Evolutionary conservation across 2,329 filamentous ascomycete species (phyloP).

Genomic region (Trichoderma citrinoviride): DNA sequence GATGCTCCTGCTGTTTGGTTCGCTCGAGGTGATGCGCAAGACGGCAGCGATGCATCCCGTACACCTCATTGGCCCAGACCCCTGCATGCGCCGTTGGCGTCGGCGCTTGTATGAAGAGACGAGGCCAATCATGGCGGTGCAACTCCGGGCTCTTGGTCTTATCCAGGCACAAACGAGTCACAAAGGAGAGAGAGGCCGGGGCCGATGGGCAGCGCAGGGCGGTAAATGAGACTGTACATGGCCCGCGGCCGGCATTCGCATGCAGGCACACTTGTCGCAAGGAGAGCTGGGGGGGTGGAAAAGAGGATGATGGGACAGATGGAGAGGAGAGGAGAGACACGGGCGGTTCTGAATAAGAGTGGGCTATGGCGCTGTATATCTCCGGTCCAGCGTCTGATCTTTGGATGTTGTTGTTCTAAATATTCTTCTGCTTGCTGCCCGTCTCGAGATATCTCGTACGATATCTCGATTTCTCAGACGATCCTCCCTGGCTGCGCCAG

Average conservation of each 20-base stretch:
- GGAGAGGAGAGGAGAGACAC: not conserved
- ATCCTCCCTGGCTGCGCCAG: not conserved
- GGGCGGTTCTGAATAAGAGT: not conserved
- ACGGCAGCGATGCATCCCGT: not conserved
- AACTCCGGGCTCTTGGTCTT: not conserved
- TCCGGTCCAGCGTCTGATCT: not conserved
- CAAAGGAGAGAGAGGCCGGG: constrained; percentile 7
- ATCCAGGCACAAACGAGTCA: constrained; percentile 11
- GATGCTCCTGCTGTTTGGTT: constrained; percentile 13
- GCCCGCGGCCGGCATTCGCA: not conserved
- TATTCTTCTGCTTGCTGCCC: constrained; percentile 5
- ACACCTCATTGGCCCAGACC: constrained; percentile 19
- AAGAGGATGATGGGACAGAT: not conserved
- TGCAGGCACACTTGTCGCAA: constrained; percentile 19
- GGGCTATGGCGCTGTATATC: constrained; percentile 4
- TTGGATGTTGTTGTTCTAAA: not conserved
- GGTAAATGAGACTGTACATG: constrained; percentile 17
- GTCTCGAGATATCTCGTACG: constrained; percentile 7
- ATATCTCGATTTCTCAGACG: constrained; percentile 5
- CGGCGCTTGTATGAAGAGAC: constrained; percentile 18
- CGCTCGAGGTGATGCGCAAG: constrained; percentile 1
- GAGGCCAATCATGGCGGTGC: constrained; percentile 19
- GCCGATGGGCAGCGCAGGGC: constrained; percentile 14
- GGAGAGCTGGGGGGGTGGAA: not conserved
- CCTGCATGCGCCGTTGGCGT: constrained; percentile 2